Evolutionary conservation across 2,329 filamentous ascomycete species (phyloP), one percentile per base, ranked within the genome.

Genomic region (Xylariales sp.): DNA sequence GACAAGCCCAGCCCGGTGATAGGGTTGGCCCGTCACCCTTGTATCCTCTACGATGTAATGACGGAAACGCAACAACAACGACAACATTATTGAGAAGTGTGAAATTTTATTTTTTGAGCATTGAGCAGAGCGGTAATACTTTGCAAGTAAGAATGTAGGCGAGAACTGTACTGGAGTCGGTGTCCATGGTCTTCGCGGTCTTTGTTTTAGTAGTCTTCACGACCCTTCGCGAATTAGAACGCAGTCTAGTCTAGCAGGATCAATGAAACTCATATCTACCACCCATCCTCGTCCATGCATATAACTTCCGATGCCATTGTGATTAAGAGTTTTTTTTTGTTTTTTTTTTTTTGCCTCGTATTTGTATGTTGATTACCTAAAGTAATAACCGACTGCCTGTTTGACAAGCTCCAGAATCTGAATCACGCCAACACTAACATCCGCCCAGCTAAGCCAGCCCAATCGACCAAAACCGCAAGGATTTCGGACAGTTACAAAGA

Each of bases 11-110:
- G 3, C 49, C 49, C 8, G 16, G 23, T 28, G 43, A 56, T 67
- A 46, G 58, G 55, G 58, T 49, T 64, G 49, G 16, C 48, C 45
- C 53, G 50, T 30, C 57, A 46, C 61, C 58, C 45, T 58, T 70
- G 60, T 70, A 68, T n/a, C 46, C 41, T 66, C 57, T 67, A 71
- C 49, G 65, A 70, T 67, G 65, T 67, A 64, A 70, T 65, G 69
- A 67, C 59, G 43, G 28, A 28, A 52, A 67, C 65, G 49, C 66
- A 62, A 59, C 30, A 48, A 57, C 57, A 64, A 61, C 55, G 32
- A 23, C 66, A 62, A 59, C 30, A 48, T 61, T 61, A 64, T 64
- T 58, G 39, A 23, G 30, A 52, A 57, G 43, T 67, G 50, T 53
- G 28, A 23, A 23, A 9, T 41, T 36, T 41, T 52, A 14, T 41